Evolutionary conservation across 345 rosid genomes (phyloP).

Genomic region (Boechera stricta): DNA sequence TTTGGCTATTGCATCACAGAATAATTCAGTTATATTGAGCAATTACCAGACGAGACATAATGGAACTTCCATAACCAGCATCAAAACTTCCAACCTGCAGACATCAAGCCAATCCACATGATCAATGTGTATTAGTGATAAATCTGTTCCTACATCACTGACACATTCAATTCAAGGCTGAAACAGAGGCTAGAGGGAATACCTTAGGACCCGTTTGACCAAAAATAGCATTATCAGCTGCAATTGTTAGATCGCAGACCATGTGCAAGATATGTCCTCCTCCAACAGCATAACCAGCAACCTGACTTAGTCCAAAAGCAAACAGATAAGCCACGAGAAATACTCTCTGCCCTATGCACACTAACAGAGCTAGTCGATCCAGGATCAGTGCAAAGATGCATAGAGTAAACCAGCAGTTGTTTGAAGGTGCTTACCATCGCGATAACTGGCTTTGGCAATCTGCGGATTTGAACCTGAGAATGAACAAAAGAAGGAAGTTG

Average conservation of each 20-base stretch:
- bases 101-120: background rate
- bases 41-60: slow-evolving; percentile 92
- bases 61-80: slow-evolving; percentile 96
- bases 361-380: background rate
- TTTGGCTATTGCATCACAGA: background rate
- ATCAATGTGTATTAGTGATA: background rate
- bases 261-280: slow-evolving; percentile 93
- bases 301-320: slow-evolving; percentile 48
- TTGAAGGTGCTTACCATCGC: slow-evolving; percentile 69
- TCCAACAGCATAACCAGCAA: slow-evolving; percentile 97
- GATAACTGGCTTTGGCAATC: slow-evolving; percentile 94
- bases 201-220: slow-evolving; percentile 99
- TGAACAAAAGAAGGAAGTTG: slow-evolving; percentile 8
- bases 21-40: background rate
- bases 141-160: background rate
- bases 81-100: slow-evolving; percentile 97
- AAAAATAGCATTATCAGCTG: slow-evolving; percentile 87
- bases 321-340: background rate
- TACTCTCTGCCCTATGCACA: background rate
- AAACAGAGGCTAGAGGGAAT: slow-evolving; percentile 28
- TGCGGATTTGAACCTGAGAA: slow-evolving; percentile 81
- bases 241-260: slow-evolving; percentile 96
- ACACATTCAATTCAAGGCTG: background rate
- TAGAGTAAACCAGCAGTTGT: slow-evolving; percentile 3
- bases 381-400: slow-evolving; percentile 16